Evolutionary conservation across 1,139 yeast species (phyloP), one percentile per base, ranked within the genome.

Genomic region (Yamadazyma songkhlaensis): DNA sequence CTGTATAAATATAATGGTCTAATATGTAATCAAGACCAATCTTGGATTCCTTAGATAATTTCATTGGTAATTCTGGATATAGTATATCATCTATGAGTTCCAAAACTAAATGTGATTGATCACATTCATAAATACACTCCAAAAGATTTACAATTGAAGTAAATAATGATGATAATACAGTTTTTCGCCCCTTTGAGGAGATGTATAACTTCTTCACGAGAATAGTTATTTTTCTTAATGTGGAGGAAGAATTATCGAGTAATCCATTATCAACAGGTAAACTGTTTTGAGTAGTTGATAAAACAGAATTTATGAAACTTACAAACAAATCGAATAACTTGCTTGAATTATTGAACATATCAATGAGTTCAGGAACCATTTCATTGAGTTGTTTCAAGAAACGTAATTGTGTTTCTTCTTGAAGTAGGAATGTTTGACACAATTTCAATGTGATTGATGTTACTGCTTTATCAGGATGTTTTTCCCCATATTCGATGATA

Each of bases 1-100:
- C 69, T 4, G 57, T 44, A 40, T 52, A 67, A 34, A 55, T 54
- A 41, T 62, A 66, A 39, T 45, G 66, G 32, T 55, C 46, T 8
- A 59, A 49, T 22, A 65, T 37, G 20, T 54, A 55, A 5, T 44
- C 41, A 15, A 55, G 52, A 24, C 51, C 52, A 11, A 55, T 45
- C 1, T 47, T 31, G 4, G 42, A 31, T 6, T 44, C 39, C 22
- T 50, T 42, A 10, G 59, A 45, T 9, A 57, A 36, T 2, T 44
- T 40, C n/a, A 60, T 37, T 1, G 66, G 62, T 11, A 54, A 36
- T 20, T 47, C 47, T 0, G 66, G 63, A 3, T 32, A 24, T 12
- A 36, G 7, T 3, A 37, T n/a, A 11, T 36, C 17, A 31, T 21
- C 35, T 15, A 25, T 14, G 20, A 27, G 29, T 9, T 31, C 22